Conservation (phyloP, 2,329 filamentous ascomycete species). For the Exophiala alcalophila region DNA sequence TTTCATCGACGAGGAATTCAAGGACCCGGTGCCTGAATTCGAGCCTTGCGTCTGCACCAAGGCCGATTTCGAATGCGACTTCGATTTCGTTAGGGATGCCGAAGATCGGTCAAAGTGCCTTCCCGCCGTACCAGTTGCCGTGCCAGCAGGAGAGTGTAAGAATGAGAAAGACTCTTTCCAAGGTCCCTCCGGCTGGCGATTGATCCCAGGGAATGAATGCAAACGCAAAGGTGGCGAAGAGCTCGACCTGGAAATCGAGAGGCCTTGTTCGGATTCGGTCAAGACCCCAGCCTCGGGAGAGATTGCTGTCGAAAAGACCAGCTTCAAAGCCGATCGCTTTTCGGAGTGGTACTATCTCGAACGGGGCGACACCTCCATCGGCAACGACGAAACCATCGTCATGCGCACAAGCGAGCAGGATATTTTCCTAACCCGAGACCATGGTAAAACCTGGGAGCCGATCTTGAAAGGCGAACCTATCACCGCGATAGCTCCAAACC, state of each 20-base stretch:
- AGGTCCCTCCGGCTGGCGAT: conserved; percentile 84
- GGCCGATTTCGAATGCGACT: conserved; percentile 92
- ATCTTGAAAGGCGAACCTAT: conserved; percentile 70
- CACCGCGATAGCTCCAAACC: conserved; percentile 69
- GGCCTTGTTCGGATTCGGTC: conserved; percentile 67
- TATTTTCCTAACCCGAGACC: conserved; percentile 74
- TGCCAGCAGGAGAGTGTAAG: conserved; percentile 72
- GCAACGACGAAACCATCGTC: conserved; percentile 70
- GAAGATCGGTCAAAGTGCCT: conserved; percentile 68
- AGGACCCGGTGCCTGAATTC: conserved; percentile 67
- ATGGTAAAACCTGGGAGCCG: conserved; percentile 80
- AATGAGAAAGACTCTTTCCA: conserved; percentile 69
- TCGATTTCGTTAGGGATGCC: conserved; percentile 69
- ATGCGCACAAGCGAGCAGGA: conserved; percentile 58
- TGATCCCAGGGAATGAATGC: conserved; percentile 82
- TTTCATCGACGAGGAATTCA: conserved; percentile 82
- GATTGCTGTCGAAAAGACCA: conserved; percentile 58
- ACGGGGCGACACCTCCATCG: conserved; percentile 61
- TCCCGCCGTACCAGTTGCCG: conserved; percentile 58
- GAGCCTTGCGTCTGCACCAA: conserved; percentile 78
- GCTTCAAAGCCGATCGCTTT: conserved; percentile 61
- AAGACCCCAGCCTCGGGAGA: conserved; percentile 60
- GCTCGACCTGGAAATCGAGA: conserved; percentile 70
- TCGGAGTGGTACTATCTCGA: conserved; percentile 72
- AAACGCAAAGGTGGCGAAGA: conserved; percentile 59